A percentile compares a stretch with the other conserved stretches of the same genome.
phyloP scores from a whole-genome alignment of 108 stramenopile genomes.

The Nannochloropsis gaditana region DNA sequence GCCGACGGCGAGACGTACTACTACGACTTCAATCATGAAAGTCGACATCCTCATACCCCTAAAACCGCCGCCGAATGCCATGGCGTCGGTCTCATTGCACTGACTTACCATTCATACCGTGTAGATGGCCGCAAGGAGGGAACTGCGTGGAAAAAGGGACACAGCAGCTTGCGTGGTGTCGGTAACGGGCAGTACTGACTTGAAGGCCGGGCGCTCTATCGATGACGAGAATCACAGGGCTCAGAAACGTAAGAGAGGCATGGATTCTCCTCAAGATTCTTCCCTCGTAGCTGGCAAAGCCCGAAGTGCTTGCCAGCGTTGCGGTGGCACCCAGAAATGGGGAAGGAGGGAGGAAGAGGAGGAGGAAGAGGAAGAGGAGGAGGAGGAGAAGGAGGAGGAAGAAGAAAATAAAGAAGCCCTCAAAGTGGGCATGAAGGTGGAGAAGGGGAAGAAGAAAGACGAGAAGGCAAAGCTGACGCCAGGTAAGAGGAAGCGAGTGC shows the following conservation, averaged over 20 bases:
- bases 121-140: neutral
- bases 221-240: neutral
- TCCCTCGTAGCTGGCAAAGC: neutral
- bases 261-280: neutral
- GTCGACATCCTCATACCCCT: neutral
- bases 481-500: too few species aligned
- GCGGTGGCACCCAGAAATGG: neutral
- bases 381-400: neutral
- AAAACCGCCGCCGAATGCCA: neutral
- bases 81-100: neutral
- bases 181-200: neutral
- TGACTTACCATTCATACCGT: neutral
- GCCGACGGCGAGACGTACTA: too few species aligned
- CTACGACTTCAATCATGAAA: too few species aligned
- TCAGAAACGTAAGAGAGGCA: neutral
- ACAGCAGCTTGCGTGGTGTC: neutral
- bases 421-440: too few species aligned
- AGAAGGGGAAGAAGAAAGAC: too few species aligned
- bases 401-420: too few species aligned
- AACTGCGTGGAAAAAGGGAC: neutral
- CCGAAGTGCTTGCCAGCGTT: too few species aligned
- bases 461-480: too few species aligned
- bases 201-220: neutral
- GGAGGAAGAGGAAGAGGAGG: neutral
- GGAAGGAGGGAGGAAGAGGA: neutral